Evolutionary conservation across 2,329 filamentous ascomycete genomes (phyloP), one percentile per base, ranked within the genome.

Genomic region (Phialophora macrospora): DNA sequence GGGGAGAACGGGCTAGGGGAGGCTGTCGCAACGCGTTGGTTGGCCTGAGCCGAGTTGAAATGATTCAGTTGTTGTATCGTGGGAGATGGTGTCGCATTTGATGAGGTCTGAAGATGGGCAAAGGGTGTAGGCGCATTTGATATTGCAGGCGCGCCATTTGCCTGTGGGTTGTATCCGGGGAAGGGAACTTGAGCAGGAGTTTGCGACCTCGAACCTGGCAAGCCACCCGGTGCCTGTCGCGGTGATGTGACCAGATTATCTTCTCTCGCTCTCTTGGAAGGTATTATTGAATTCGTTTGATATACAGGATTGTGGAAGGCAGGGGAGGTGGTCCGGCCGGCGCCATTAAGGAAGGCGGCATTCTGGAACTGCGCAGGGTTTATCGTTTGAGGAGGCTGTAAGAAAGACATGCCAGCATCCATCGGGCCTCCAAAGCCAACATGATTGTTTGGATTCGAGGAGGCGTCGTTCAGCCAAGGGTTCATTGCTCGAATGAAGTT

Each of bases 1-100:
- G 91, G 90, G 1, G 91, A 93, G 76, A 96, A 97, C 0, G 92
- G 92, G 77, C 95, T 94, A 3, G 95, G 94, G 34, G 95, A 98
- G 51, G 92, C 90, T 54, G 94, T 97, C 70, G 93, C 90, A 77
- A 98, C 92, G 74, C 93, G 84, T 75, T 93, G 91, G 46, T 89
- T 88, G 73, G 85, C 85, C 74, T 90, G 87, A 38, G 88, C 63
- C 78, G 83, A 78, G 65, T 81, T 80, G 62, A 87, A 88, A 61
- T 87, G 84, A 74, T 96, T 93, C 75, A 90, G 93, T 68, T 87
- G 87, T 87, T 70, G 70, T 68, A 97, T 93, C 68, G 96, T 94
- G 30, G 95, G 95, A 6, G 95, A 98, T 11, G 94, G 94, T 46
- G 92, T 97, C 67, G 92, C 90, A 77, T 93, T 95, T 58, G 88